Percentiles rank a stretch among this genome's conserved stretches.
Conservation (phyloP, 805 yeast genomes). For the Metschnikowia anglica region DNA sequence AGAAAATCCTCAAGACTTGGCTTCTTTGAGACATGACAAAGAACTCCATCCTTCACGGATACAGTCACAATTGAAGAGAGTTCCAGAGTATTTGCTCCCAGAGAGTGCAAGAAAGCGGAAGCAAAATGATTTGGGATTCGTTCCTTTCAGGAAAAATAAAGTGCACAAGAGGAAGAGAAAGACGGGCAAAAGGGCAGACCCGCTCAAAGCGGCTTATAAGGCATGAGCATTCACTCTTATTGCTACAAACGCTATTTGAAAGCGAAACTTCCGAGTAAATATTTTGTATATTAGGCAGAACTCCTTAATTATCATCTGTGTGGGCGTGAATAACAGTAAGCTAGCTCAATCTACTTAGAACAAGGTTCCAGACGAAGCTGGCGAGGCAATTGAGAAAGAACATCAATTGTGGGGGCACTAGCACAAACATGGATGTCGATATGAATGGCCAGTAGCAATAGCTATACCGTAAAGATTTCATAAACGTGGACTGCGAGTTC, state of each 20-base stretch:
- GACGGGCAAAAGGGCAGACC: slow-evolving; percentile 52
- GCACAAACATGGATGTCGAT: slow-evolving; percentile 49
- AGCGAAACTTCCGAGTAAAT: neutral
- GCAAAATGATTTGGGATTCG: slow-evolving; percentile 60
- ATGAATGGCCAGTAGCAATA: slow-evolving; percentile 62
- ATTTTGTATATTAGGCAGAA: slow-evolving; percentile 14
- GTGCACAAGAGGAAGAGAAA: slow-evolving; percentile 44
- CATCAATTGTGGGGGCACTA: slow-evolving; percentile 48
- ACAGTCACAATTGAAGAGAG: slow-evolving; percentile 83
- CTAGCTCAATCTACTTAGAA: slow-evolving; percentile 29
- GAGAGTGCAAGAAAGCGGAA: slow-evolving; percentile 61
- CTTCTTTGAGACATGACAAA: slow-evolving; percentile 86
- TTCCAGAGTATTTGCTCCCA: slow-evolving; percentile 89
- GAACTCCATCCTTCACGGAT: slow-evolving; percentile 80
- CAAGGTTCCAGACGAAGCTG: slow-evolving; percentile 54
- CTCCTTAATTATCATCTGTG: neutral
- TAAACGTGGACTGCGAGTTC: slow-evolving; percentile 28
- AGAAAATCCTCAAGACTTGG: slow-evolving; percentile 93
- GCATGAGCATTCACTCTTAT: slow-evolving; percentile 1
- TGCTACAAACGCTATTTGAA: neutral
- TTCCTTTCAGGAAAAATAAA: slow-evolving; percentile 64
- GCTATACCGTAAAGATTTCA: slow-evolving; percentile 50
- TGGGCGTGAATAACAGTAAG: neutral
- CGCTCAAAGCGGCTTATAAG: slow-evolving; percentile 49
- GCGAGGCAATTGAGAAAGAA: slow-evolving; percentile 61